Base-by-base conservation (phyloP, 768 basidiomycete genomes). In the Pleurotus ostreatus region DNA sequence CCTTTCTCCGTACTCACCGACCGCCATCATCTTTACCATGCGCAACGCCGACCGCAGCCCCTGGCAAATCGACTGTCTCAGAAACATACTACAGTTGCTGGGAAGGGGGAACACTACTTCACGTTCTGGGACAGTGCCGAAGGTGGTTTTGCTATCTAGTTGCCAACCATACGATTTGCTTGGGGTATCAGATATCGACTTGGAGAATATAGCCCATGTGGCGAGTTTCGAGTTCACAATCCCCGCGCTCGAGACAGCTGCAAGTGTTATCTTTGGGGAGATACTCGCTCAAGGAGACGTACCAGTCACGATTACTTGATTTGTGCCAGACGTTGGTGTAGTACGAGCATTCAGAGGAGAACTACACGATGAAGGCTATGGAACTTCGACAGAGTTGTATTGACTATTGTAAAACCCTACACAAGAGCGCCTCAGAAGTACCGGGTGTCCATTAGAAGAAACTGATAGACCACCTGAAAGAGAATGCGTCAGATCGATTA, bases 151-250 rank as follows among this genome's bases (percentile, higher is more conserved):
- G 12, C 58, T 88, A 0, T 77, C 82, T 16, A 85, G 82, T 38
- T 85, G 85, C 62, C 80, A 77, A n/a, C 86, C 86, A 25, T 89
- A 88, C 60, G 86, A 88, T 59, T 56, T 85, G 9, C 68, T 75
- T 12, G 68, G 63, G 7, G 61, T 67, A 34, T 43, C 51, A 13
- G 64, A 61, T 12, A 57, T 41, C 4, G 63, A 68, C 9, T 57
- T 61, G 4, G 63, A 62, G 1, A 63, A 60, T 59, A 66, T 67
- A 0, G 68, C 72, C 20, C 80, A 76, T 37, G 60, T 87, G 2
- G 78, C 73, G 15, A 81, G 80, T 43, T 86, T 82, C 64, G 86
- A 88, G 65, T 83, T 80, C 57, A 87, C 85, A 1, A 60, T 65
- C 1, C 67, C 73, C 0, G 86, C 80, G 5, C 63, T 88, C 59